Conservation (phyloP, 495 filamentous ascomycete genomes). For the Massariosphaeria phaeospora region DNA sequence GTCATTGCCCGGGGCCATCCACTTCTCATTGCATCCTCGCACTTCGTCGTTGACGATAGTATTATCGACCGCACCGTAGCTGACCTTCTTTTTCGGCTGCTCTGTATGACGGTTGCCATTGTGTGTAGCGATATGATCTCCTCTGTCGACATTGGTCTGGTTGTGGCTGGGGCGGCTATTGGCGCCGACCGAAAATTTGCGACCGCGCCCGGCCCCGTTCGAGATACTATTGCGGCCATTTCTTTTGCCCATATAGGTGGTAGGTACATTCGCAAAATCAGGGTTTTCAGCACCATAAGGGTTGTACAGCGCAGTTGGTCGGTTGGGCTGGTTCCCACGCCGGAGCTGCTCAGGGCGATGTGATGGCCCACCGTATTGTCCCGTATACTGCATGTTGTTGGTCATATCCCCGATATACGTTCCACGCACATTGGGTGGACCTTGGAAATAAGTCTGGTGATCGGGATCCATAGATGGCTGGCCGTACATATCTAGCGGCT, state of each 20-base stretch:
- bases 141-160: conserved; percentile 1
- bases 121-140: background rate
- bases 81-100: background rate
- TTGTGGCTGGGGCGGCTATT: conserved; percentile 2
- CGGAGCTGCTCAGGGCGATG: conserved; percentile 5
- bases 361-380: background rate
- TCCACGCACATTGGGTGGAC: background rate
- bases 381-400: conserved; percentile 6
- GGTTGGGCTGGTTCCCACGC: background rate
- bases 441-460: background rate
- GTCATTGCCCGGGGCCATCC: conserved; percentile 20
- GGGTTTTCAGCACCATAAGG: conserved; percentile 19
- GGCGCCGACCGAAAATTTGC: conserved; percentile 18
- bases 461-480: background rate
- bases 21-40: conserved; percentile 13
- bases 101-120: background rate
- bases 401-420: conserved; percentile 17
- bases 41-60: conserved; percentile 1
- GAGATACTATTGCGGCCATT: conserved; percentile 14
- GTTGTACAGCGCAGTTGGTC: conserved; percentile 7
- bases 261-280: conserved; percentile 11
- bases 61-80: background rate
- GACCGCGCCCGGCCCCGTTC: background rate
- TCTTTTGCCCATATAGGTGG: background rate
- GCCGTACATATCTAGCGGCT: background rate